Percentiles rank a stretch among this genome's conserved stretches.
These are phyloP conservation scores for Ceratocystis albifundus DNA, from an alignment of 2,329 filamentous ascomycete species.

Conservation along the genomic window DNA sequence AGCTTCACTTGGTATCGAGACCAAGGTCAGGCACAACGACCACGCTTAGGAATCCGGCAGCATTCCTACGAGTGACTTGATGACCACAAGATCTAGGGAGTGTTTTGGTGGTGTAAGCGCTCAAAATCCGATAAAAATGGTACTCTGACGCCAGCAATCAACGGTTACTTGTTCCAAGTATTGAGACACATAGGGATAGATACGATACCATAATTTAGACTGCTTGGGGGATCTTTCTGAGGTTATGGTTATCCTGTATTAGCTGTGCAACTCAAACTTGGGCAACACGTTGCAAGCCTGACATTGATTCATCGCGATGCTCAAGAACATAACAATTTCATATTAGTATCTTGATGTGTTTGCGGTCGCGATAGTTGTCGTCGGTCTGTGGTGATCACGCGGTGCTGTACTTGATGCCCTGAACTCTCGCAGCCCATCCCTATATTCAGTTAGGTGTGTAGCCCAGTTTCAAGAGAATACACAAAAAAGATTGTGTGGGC, in stretches of 20 bases:
- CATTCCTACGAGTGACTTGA: constrained; percentile 14
- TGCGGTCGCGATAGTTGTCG: background rate
- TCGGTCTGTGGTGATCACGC: background rate
- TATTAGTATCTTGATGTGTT: background rate
- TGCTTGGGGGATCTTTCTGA: background rate
- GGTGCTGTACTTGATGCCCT: background rate
- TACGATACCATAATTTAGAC: background rate
- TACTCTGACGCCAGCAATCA: constrained; percentile 1
- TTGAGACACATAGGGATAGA: constrained; percentile 15
- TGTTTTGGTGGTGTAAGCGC: background rate
- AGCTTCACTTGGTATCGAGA: background rate
- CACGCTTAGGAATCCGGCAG: constrained; percentile 17
- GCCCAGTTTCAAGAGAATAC: background rate
- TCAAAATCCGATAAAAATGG: background rate
- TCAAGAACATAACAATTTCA: too few species aligned
- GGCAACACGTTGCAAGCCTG: constrained; percentile 3
- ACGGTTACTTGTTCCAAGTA: background rate
- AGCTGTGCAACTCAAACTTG: background rate
- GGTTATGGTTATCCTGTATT: background rate
- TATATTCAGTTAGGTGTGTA: background rate
- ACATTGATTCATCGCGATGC: background rate
- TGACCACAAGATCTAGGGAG: background rate
- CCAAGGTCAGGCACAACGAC: constrained; percentile 17
- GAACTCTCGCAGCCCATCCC: background rate
- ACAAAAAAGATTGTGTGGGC: background rate